Base-by-base conservation (phyloP, 164 flowering plant genomes). In the Liquidambar formosana region DNA sequence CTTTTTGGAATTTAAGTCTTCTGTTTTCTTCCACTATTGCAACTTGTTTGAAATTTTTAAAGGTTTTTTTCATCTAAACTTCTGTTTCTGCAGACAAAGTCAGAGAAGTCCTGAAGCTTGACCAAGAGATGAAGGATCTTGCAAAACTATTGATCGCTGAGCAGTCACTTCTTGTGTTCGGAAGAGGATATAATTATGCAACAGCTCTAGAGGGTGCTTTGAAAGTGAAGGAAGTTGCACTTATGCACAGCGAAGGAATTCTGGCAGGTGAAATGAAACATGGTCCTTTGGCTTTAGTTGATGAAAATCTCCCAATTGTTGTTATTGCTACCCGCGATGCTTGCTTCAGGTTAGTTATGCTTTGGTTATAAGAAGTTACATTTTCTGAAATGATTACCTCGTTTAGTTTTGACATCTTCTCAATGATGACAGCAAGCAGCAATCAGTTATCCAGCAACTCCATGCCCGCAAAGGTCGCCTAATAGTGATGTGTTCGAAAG, bases 251-350 rank as follows among this genome's bases (percentile, higher is more conserved):
- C 74, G 99, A 95, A 81, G 99, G 99, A 65, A 90, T 93, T 68
- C 92, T 93, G 72, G 98, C 99, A 16, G 99, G 98, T 45, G 99
- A 95, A 84, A 95, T 95, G 99, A 95, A 95, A 64, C 99, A 95
- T 73, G 99, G 99, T 56, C 98, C 99, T n/a, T 74, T 95, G 76
- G 99, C 99, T 60, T 74, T 95, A 54, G 98, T 95, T 52, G 99
- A 95, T 77, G 98, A 95, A 76, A 91, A 79, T 75, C 95, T 95
- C 27, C 97, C 99, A 1, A 91, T 93, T 33, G 78, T 93, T 75
- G 98, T 95, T 38, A 90, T 95, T 73, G 98, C 99, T 43, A 95
- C 96, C 4, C 96, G 80, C 71, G 99, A 95, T 81, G 76, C 85
- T 68, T 91, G 96, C 83, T 93, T 96, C 89, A 93, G 94, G 99